A percentile compares a stretch with the other conserved stretches of the same genome.
phyloP scores from a whole-genome alignment of 2,329 filamentous ascomycete genomes.

The Cytospora chrysosperma region DNA sequence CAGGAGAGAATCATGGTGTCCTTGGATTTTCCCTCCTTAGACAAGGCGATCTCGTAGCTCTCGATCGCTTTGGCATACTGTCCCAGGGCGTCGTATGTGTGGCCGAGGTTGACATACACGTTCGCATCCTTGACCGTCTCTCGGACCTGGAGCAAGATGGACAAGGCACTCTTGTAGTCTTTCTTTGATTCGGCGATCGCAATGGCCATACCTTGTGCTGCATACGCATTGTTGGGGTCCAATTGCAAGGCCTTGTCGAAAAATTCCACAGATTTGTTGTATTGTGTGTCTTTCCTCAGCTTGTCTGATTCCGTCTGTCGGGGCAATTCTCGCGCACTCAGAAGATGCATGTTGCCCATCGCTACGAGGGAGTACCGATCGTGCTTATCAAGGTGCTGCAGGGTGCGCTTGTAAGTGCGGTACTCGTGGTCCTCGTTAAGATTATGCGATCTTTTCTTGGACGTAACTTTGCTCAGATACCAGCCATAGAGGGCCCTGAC shows the following conservation, averaged over 20 bases:
- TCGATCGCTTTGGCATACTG: constrained; percentile 93
- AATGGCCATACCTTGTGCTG: constrained; percentile 93
- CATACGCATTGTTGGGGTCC: constrained; percentile 94
- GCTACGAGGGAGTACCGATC: constrained; percentile 94
- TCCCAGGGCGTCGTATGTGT: constrained; percentile 85
- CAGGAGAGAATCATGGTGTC: constrained; percentile 82
- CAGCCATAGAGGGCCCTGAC: constrained; percentile 92
- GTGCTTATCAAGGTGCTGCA: constrained; percentile 94
- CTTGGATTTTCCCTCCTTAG: constrained; percentile 70
- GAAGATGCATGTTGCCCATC: constrained; percentile 92
- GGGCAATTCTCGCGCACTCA: constrained; percentile 90
- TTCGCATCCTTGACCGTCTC: constrained; percentile 87
- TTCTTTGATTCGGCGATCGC: constrained; percentile 93
- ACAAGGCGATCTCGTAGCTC: constrained; percentile 83
- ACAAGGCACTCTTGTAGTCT: constrained; percentile 76
- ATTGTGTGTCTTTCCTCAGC: constrained; percentile 83
- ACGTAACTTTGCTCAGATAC: constrained; percentile 80
- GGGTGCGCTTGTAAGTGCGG: constrained; percentile 91
- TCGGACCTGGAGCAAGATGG: constrained; percentile 85
- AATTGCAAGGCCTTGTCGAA: constrained; percentile 95
- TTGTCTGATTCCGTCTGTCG: constrained; percentile 86
- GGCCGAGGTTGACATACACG: constrained; percentile 89
- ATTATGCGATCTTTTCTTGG: constrained; percentile 78
- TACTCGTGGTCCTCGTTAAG: constrained; percentile 88
- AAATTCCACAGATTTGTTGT: constrained; percentile 92